Evolutionary conservation across 352 stramenopile species (phyloP).

Genomic region (Phytophthora lateralis): DNA sequence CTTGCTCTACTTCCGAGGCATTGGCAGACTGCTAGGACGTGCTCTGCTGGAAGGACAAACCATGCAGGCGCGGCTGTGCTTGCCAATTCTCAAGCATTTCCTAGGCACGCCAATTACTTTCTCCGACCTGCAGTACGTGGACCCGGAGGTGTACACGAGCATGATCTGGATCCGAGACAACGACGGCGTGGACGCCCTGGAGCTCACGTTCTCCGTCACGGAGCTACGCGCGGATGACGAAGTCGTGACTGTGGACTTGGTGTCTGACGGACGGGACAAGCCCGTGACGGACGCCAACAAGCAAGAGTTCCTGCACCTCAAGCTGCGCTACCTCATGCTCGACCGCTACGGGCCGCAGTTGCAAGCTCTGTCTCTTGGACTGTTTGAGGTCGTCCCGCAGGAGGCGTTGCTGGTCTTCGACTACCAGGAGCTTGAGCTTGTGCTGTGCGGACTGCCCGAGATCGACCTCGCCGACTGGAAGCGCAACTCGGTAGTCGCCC

Average conservation of each 20-base stretch:
- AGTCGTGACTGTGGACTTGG: slow-evolving; percentile 69
- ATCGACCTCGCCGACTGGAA: slow-evolving; percentile 93
- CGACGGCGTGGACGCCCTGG: slow-evolving; percentile 66
- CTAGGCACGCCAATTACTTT: slow-evolving; percentile 83
- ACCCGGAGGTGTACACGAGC: slow-evolving; percentile 80
- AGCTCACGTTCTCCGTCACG: slow-evolving; percentile 77
- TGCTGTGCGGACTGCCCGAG: slow-evolving; percentile 80
- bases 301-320: slow-evolving; percentile 92
- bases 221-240: slow-evolving; percentile 63
- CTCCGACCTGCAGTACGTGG: slow-evolving; percentile 81
- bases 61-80: slow-evolving; percentile 71
- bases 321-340: slow-evolving; percentile 96
- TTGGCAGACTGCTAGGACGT: slow-evolving; percentile 69
- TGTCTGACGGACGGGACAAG: slow-evolving; percentile 59
- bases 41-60: slow-evolving; percentile 77
- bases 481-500: slow-evolving; percentile 65
- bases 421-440: slow-evolving; percentile 96
- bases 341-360: slow-evolving; percentile 93
- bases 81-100: slow-evolving; percentile 84
- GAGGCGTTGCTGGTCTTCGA: slow-evolving; percentile 97
- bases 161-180: slow-evolving; percentile 77
- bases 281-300: slow-evolving; percentile 96
- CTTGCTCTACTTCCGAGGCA: slow-evolving; percentile 88
- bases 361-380: slow-evolving; percentile 84
- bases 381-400: slow-evolving; percentile 98